Percentiles rank a stretch among this genome's conserved stretches.
Evolutionary conservation across 106 monocot genomes (phyloP).

Genomic region (Acorus calamus): DNA sequence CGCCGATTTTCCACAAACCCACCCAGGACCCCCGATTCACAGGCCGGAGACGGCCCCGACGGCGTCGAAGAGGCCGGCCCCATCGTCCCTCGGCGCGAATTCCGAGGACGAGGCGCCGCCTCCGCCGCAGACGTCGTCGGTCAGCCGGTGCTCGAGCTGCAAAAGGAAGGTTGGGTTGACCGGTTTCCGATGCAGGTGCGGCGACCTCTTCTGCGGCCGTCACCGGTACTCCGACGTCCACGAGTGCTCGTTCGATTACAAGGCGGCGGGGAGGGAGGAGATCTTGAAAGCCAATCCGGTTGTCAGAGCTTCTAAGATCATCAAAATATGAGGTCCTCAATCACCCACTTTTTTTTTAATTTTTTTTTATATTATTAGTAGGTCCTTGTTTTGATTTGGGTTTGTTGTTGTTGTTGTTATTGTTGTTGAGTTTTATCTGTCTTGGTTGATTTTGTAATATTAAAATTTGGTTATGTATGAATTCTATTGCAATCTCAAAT

Average conservation of each 20-base stretch:
- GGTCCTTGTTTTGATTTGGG: no score
- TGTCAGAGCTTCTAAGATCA: slow-evolving; percentile 26
- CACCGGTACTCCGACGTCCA: slow-evolving; percentile 23
- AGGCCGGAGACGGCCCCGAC: slow-evolving; percentile 7
- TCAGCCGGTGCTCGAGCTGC: slow-evolving; percentile 26
- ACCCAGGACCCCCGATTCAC: slow-evolving; percentile 18
- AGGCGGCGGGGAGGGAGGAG: slow-evolving; percentile 33
- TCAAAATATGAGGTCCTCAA: slow-evolving; percentile 23
- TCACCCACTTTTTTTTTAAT: no score
- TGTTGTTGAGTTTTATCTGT: no score
- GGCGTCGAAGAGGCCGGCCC: not conserved
- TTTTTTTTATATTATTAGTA: no score
- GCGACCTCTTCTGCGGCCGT: slow-evolving; percentile 13
- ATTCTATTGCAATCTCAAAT: no score
- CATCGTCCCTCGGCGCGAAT: not conserved
- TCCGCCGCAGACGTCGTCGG: slow-evolving; percentile 7
- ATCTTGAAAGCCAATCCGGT: slow-evolving; percentile 44
- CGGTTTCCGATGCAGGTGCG: slow-evolving; percentile 23
- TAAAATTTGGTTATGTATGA: no score
- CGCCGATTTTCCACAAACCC: slow-evolving; percentile 31
- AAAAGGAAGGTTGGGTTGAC: slow-evolving; percentile 17
- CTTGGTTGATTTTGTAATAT: no score
- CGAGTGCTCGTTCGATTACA: slow-evolving; percentile 39
- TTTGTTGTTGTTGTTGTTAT: no score
- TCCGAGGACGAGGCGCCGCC: slow-evolving; percentile 3